A percentile compares a stretch with the other conserved stretches of the same genome.
phyloP scores from a whole-genome alignment of 148 eudicot species.

The Nepenthes gracilis region DNA sequence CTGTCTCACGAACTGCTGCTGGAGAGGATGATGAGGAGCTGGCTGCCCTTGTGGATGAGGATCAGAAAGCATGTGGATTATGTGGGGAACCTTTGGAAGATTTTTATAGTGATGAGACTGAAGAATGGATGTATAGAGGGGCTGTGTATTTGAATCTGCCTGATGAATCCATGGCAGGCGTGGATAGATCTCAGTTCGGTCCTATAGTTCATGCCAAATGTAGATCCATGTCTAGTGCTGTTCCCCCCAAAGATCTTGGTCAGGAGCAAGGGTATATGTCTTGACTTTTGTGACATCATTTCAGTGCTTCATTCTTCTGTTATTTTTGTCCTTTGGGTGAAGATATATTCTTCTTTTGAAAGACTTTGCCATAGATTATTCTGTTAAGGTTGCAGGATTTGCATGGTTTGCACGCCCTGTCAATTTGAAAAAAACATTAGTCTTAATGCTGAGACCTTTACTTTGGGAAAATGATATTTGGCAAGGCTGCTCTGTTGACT shows the following conservation, averaged over 20 bases:
- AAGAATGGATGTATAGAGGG: conserved; percentile 98
- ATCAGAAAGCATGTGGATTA: conserved; percentile 71
- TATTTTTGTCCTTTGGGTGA: not conserved
- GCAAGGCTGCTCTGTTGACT: too few species aligned
- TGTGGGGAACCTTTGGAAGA: conserved; percentile 92
- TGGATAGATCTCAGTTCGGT: conserved; percentile 77
- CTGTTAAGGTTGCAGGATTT: too few species aligned
- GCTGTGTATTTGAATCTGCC: conserved; percentile 86
- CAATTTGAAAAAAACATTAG: too few species aligned
- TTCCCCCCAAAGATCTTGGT: conserved; percentile 27
- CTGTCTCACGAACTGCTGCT: too few species aligned
- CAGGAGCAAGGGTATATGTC: conserved; percentile 26
- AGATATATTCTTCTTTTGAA: not conserved
- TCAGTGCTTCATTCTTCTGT: not conserved
- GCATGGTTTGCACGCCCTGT: too few species aligned
- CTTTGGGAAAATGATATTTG: too few species aligned
- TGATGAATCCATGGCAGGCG: conserved; percentile 35
- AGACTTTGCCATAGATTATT: not conserved
- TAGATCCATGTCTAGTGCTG: conserved; percentile 49
- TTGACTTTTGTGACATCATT: not conserved
- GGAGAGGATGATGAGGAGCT: conserved; percentile 56
- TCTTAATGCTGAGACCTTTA: too few species aligned
- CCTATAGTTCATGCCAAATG: conserved; percentile 96
- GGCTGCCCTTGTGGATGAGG: conserved; percentile 90
- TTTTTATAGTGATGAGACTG: conserved; percentile 81